Evolutionary conservation across 163 green algal species (phyloP), one percentile per base, ranked within the genome.

Genomic region (Coccomyxa subellipsoidea): DNA sequence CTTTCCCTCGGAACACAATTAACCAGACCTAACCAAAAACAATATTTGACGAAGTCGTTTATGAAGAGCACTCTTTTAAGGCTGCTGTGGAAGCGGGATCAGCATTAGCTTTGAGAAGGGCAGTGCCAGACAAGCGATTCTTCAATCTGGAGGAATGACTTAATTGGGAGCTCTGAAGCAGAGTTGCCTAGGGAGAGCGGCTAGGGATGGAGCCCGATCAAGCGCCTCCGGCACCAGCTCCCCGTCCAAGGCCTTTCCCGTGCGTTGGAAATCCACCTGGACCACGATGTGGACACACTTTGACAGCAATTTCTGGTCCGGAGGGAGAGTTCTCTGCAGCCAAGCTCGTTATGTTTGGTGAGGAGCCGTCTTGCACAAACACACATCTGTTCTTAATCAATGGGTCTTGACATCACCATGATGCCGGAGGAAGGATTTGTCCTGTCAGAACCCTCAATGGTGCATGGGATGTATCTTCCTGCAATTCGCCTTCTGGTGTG

Each of bases 321-420:
- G 90, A 96, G 80, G 91, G 91, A 0, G 91, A 96, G 80, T 79
- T 94, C 0, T 88, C 87, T 1, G 90, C 89, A 4, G 93, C 94
- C 4, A 93, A 92, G 76, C 89, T 98, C 4, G 88, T 98, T 2
- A 76, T 98, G 32, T 98, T 97, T 84, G 94, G 94, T 97, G 81
- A 80, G 90, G 31, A 66, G n/a, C n/a, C n/a, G n/a, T n/a, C n/a
- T n/a, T n/a, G n/a, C n/a, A n/a, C n/a, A n/a, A n/a, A n/a, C n/a
- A n/a, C n/a, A n/a, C n/a, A n/a, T n/a, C n/a, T n/a, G n/a, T n/a
- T n/a, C n/a, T n/a, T n/a, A n/a, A n/a, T n/a, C n/a, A n/a, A n/a
- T n/a, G 47, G 47, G 23, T 18, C 47, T 54, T 12, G 21, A 59
- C 21, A 59, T 59, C 3, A 59, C 21, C 47, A 12, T 59, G 47